phyloP scores from a whole-genome alignment of 2,329 filamentous ascomycete species.

The Penicillium digitatum region DNA sequence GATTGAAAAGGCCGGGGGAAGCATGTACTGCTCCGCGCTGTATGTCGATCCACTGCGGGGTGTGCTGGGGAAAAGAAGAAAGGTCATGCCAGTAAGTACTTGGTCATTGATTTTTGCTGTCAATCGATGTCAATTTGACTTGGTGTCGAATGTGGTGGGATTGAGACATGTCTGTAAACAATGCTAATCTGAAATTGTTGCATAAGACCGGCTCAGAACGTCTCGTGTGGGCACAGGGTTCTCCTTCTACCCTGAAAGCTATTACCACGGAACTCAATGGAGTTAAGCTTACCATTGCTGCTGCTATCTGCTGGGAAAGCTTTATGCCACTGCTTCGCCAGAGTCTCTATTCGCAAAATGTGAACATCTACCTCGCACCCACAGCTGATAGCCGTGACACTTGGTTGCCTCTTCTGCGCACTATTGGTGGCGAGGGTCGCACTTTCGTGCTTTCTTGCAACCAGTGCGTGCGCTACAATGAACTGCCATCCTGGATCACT shows the following conservation, averaged over 20 bases:
- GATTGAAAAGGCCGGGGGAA: slow-evolving; percentile 76
- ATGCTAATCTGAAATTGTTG: not conserved
- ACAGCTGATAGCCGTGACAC: slow-evolving; percentile 81
- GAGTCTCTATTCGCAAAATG: slow-evolving; percentile 79
- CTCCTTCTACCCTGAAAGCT: slow-evolving; percentile 71
- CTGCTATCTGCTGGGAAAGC: slow-evolving; percentile 95
- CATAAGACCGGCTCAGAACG: slow-evolving; percentile 71
- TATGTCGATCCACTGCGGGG: slow-evolving; percentile 75
- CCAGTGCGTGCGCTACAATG: slow-evolving; percentile 64
- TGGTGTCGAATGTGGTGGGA: not conserved
- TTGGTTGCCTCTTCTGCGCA: slow-evolving; percentile 79
- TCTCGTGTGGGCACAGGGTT: slow-evolving; percentile 84
- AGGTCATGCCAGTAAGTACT: slow-evolving; percentile 75
- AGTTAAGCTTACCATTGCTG: slow-evolving; percentile 72
- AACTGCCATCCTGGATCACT: slow-evolving; percentile 57
- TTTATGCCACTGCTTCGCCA: slow-evolving; percentile 90
- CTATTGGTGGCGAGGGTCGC: slow-evolving; percentile 73
- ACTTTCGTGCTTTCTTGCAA: slow-evolving; percentile 84
- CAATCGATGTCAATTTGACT: not conserved
- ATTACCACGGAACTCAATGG: slow-evolving; percentile 76
- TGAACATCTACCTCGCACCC: slow-evolving; percentile 86
- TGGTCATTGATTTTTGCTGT: not conserved
- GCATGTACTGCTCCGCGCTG: slow-evolving; percentile 75
- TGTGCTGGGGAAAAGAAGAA: slow-evolving; percentile 76
- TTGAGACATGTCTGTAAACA: not conserved